Evolutionary conservation across 2,329 filamentous ascomycete species (phyloP).

Genomic region (Cladosporium austrohemisphaericum): DNA sequence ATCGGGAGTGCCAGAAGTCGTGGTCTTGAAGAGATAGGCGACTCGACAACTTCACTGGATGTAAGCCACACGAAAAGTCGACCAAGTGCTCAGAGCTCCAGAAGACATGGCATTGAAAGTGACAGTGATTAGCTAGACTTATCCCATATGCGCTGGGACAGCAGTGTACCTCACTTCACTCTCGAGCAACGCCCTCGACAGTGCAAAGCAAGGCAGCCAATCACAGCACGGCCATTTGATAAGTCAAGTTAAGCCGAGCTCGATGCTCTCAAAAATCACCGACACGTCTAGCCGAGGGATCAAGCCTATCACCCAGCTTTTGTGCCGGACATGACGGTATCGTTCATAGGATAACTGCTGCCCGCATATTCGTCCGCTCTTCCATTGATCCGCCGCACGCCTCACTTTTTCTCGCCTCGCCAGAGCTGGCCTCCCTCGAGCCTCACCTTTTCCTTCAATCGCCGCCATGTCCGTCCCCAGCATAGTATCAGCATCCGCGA

Average conservation of each 20-base stretch:
- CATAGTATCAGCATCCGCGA: slow-evolving; percentile 21
- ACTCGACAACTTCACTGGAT: no score
- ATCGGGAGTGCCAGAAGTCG: no score
- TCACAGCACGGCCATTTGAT: slow-evolving; percentile 1
- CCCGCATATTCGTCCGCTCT: not conserved
- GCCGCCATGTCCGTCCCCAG: slow-evolving; percentile 23
- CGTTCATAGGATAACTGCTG: no score
- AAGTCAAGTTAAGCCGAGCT: slow-evolving; percentile 6
- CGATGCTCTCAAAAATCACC: slow-evolving; percentile 4
- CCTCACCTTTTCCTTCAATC: slow-evolving; percentile 16
- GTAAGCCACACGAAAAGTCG: no score
- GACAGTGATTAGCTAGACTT: no score
- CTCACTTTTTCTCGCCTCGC: not conserved
- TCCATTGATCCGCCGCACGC: slow-evolving; percentile 3
- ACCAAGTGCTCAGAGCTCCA: no score
- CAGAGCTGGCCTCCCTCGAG: slow-evolving; percentile 1
- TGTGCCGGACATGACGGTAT: slow-evolving; percentile 12
- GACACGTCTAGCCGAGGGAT: slow-evolving; percentile 13
- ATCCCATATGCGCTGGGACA: no score
- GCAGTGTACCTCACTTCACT: no score
- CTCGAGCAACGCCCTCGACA: not conserved
- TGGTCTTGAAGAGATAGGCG: no score
- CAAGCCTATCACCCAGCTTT: not conserved
- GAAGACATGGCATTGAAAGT: no score
- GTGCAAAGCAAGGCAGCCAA: slow-evolving; percentile 5